These are phyloP conservation scores for Cryptococcus sp. DNA, from an alignment of 1,284 basidiomycete genomes.

Conservation along the genomic window DNA sequence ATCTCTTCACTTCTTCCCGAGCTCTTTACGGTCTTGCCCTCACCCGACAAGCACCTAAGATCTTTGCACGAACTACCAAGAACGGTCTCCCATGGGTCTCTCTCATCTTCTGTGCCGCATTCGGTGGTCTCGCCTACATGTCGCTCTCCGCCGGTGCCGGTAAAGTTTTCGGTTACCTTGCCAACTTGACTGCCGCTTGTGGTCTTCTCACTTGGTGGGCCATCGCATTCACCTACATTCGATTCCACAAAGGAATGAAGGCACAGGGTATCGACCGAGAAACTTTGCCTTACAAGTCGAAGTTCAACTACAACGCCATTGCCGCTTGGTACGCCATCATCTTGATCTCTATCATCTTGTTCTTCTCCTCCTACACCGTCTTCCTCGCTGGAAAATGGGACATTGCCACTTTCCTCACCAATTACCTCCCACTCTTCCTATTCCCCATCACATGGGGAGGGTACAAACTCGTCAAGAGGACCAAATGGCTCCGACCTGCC, in stretches of 20 bases:
- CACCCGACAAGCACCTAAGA: slow-evolving; percentile 34
- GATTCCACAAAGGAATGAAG: slow-evolving; percentile 70
- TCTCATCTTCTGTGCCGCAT: slow-evolving; percentile 62
- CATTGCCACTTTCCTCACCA: slow-evolving; percentile 29
- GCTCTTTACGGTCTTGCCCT: slow-evolving; percentile 55
- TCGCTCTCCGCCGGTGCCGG: slow-evolving; percentile 60
- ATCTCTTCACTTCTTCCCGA: slow-evolving; percentile 55
- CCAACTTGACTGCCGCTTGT: slow-evolving; percentile 57
- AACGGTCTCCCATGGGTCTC: slow-evolving; percentile 72
- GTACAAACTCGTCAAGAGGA: slow-evolving; percentile 33
- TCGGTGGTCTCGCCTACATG: slow-evolving; percentile 56
- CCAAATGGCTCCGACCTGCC: slow-evolving; percentile 18
- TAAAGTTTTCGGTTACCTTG: slow-evolving; percentile 70
- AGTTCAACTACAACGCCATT: slow-evolving; percentile 30
- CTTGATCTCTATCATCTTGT: slow-evolving; percentile 35
- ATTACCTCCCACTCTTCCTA: slow-evolving; percentile 59
- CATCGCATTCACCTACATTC: slow-evolving; percentile 71
- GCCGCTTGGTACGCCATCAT: slow-evolving; percentile 44
- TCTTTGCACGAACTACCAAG: slow-evolving; percentile 60
- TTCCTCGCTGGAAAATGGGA: slow-evolving; percentile 54
- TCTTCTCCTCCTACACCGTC: slow-evolving; percentile 50
- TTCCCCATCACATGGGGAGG: slow-evolving; percentile 70
- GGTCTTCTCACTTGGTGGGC: slow-evolving; percentile 71
- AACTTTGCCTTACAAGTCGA: slow-evolving; percentile 59
- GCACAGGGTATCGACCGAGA: slow-evolving; percentile 60